Evolutionary conservation across 306 rosid genomes (phyloP), one percentile per base, ranked within the genome.

Genomic region (Vicia sativa): DNA sequence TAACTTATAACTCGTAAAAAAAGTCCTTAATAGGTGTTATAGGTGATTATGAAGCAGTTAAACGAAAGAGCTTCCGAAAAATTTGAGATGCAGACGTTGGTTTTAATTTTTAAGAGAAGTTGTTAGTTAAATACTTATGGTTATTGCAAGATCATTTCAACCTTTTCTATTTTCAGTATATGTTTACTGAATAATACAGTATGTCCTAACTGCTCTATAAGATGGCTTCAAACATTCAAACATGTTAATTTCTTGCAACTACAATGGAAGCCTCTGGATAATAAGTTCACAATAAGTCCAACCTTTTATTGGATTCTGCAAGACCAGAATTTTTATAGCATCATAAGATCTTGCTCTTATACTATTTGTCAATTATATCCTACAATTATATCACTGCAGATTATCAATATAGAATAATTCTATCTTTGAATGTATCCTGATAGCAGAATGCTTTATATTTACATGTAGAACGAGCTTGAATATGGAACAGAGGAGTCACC

Each of bases 381-480:
- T 37, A 49, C 65, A 29, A 12, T n/a, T 31, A 67, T 26, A 53
- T 49, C n/a, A 12, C 39, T 38, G 67, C 58, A 60, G 68, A 45
- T 19, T 45, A 52, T 53, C 14, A 42, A 21, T 63, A 59, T 28
- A 10, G 37, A 34, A 67, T 49, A 5, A 57, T 39, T 46, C 42
- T 16, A 5, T 44, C 65, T 65, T 42, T 5, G 1, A 31, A 39
- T 67, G 19, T 61, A 45, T 80, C 26, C 48, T 26, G 45, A 16
- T 65, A 43, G 62, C 49, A 13, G 56, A 60, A 34, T 65, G 58
- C 59, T 15, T 4, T 75, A 16, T 10, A 5, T 81, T 60, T 72
- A 59, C 58, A 26, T 75, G 77, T 70, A 87, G 92, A 87, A 87
- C 71, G 92, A 87, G 78, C 85, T 87, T 75, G 92, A 87, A 70